Percentiles rank a stretch among this genome's conserved stretches.
Conservation (phyloP, 495 filamentous ascomycete genomes). For the Aspergillus carlsbadensis region DNA sequence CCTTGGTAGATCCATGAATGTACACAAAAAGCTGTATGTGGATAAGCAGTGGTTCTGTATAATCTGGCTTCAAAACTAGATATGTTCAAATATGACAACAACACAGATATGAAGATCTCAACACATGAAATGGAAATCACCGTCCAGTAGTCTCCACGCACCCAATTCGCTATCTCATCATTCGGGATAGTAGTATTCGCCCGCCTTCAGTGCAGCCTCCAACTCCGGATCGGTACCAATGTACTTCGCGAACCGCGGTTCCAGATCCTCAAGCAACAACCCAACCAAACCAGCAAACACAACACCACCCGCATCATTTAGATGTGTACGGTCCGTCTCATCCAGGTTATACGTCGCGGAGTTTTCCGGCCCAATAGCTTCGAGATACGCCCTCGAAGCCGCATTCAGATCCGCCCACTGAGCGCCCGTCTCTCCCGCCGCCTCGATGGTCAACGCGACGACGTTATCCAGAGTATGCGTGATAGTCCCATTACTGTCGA, state of each 20-base stretch:
- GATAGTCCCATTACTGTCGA: background rate
- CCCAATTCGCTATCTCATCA: background rate
- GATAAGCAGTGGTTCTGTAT: too few relatives aligned
- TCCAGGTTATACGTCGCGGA: constrained; percentile 10
- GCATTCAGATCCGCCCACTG: constrained; percentile 15
- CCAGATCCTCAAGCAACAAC: background rate
- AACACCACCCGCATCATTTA: constrained; percentile 1
- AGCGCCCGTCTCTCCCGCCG: constrained; percentile 9
- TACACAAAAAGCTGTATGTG: background rate
- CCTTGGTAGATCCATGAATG: too few relatives aligned
- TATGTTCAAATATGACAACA: too few relatives aligned
- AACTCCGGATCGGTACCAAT: background rate
- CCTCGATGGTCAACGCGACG: constrained; percentile 7
- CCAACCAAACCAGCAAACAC: constrained; percentile 6
- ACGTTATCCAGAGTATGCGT: constrained; percentile 8
- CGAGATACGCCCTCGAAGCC: constrained; percentile 11
- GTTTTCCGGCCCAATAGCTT: constrained; percentile 14
- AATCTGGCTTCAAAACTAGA: too few relatives aligned
- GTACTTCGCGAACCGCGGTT: background rate
- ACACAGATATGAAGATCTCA: too few relatives aligned
- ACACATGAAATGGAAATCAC: too few relatives aligned
- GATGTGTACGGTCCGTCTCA: constrained; percentile 1
- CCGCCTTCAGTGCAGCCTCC: background rate
- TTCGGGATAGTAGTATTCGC: constrained; percentile 5
- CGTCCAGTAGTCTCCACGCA: too few relatives aligned